phyloP scores from a whole-genome alignment of 805 yeast species.

The Osmozyma mogii region DNA sequence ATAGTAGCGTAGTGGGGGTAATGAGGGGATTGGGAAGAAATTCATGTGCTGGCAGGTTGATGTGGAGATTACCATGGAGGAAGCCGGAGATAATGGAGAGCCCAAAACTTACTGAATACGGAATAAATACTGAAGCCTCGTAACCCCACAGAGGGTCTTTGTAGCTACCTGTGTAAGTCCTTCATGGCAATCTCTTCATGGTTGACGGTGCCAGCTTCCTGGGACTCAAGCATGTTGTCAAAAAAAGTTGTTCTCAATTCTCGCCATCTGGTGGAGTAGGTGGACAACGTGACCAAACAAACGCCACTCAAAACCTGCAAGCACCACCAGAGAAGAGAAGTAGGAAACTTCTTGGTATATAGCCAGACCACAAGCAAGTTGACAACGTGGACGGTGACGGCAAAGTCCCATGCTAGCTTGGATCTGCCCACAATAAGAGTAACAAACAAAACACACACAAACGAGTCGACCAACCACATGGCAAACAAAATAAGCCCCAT shows the following conservation, averaged over 20 bases:
- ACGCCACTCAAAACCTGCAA: conserved; percentile 62
- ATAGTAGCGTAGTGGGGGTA: too few species aligned
- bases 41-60: too few species aligned
- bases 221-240: conserved; percentile 63
- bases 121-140: too few species aligned
- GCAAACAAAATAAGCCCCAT: conserved; percentile 68
- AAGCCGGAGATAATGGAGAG: too few species aligned
- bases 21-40: too few species aligned
- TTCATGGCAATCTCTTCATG: conserved; percentile 16
- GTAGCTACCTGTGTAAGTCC: too few species aligned
- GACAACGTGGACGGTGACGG: conserved; percentile 82
- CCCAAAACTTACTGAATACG: too few species aligned
- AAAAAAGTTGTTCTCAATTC: conserved; percentile 86
- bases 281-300: conserved; percentile 70
- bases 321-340: conserved; percentile 74
- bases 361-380: conserved; percentile 64
- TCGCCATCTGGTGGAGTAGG: conserved; percentile 87
- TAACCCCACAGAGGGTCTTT: too few species aligned
- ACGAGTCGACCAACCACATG: conserved; percentile 77
- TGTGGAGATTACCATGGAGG: too few species aligned
- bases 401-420: conserved; percentile 94
- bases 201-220: conserved; percentile 36
- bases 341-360: conserved; percentile 61
- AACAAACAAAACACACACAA: conserved; percentile 76
- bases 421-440: conserved; percentile 87